phyloP scores from a whole-genome alignment of 495 filamentous ascomycete genomes.

The Barbatosphaeria neglecta region DNA sequence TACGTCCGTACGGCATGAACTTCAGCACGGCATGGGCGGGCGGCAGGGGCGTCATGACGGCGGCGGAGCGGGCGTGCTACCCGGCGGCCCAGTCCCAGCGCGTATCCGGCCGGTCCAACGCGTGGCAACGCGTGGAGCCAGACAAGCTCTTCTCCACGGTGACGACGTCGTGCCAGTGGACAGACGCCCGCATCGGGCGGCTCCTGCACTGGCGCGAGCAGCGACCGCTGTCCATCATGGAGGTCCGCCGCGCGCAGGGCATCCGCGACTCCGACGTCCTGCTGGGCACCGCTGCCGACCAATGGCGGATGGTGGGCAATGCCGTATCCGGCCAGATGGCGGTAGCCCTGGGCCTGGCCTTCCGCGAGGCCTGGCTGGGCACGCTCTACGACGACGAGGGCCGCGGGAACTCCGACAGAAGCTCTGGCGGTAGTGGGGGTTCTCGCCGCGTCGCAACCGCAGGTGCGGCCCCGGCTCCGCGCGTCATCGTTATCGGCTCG shows the following conservation, averaged over 20 bases:
- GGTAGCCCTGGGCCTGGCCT: slow-evolving; percentile 45
- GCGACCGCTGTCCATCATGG: slow-evolving; percentile 46
- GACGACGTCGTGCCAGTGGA: slow-evolving; percentile 30
- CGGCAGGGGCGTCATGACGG: slow-evolving; percentile 25
- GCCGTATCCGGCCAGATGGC: slow-evolving; percentile 55
- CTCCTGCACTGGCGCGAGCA: slow-evolving; percentile 50
- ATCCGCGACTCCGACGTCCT: slow-evolving; percentile 57
- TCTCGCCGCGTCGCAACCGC: too few relatives aligned
- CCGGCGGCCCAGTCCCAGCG: slow-evolving; percentile 4
- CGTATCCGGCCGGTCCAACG: slow-evolving; percentile 11
- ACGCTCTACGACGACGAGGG: slow-evolving; percentile 17
- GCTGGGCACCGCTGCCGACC: slow-evolving; percentile 36
- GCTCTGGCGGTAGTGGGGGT: too few relatives aligned
- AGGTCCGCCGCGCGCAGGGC: slow-evolving; percentile 53
- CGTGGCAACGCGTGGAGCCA: slow-evolving; percentile 42
- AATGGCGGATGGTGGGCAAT: slow-evolving; percentile 58
- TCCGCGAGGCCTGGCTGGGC: slow-evolving; percentile 46
- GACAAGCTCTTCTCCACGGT: slow-evolving; percentile 45
- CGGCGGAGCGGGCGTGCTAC: slow-evolving; percentile 21
- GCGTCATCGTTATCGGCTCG: too few relatives aligned
- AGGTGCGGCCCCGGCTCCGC: too few relatives aligned
- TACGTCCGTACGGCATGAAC: slow-evolving; percentile 30
- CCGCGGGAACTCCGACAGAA: background rate
- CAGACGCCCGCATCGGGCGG: slow-evolving; percentile 34
- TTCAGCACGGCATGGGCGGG: slow-evolving; percentile 31